Evolutionary conservation across 768 basidiomycete genomes (phyloP).

Genomic region (Rhizopogon vinicolor): DNA sequence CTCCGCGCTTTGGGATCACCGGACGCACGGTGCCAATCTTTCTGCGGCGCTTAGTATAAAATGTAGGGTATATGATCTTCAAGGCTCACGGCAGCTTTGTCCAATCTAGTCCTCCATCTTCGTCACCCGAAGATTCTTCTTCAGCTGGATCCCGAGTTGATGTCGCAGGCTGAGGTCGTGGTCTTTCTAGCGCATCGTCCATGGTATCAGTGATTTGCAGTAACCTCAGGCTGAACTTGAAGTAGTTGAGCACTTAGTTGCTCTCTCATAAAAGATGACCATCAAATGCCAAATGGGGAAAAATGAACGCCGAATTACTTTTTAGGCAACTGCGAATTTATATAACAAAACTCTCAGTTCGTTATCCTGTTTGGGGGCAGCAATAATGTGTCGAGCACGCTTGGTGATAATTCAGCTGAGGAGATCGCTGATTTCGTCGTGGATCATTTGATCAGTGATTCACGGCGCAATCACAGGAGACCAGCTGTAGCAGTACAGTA

Average conservation of each 20-base stretch:
- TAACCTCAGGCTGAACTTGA: neutral
- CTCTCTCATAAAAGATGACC: too few relatives aligned
- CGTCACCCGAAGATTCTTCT: slow-evolving; percentile 61
- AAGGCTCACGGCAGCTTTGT: slow-evolving; percentile 60
- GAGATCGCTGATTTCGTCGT: too few relatives aligned
- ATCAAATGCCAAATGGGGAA: neutral
- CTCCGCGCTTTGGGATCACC: slow-evolving; percentile 91
- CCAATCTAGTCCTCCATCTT: slow-evolving; percentile 79
- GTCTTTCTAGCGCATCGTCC: slow-evolving; percentile 59
- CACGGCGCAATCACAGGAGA: too few relatives aligned
- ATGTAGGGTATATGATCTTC: slow-evolving; percentile 5
- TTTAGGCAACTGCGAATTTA: neutral
- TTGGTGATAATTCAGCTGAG: too few relatives aligned
- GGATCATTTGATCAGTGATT: too few relatives aligned
- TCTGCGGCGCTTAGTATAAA: slow-evolving; percentile 8
- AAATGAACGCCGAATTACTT: neutral
- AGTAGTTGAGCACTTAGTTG: neutral
- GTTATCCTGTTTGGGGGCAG: too few relatives aligned
- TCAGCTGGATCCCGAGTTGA: slow-evolving; percentile 29
- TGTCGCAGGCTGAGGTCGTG: slow-evolving; percentile 14
- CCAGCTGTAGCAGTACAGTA: too few relatives aligned
- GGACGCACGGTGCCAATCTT: slow-evolving; percentile 40
- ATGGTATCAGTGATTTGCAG: slow-evolving; percentile 25
- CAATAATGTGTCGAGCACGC: too few relatives aligned
- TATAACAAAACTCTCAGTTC: neutral